A percentile compares a stretch with the other conserved stretches of the same genome.
These are phyloP conservation scores for Microcera coccophila DNA, from an alignment of 2,329 filamentous ascomycete species.

Conservation along the genomic window DNA sequence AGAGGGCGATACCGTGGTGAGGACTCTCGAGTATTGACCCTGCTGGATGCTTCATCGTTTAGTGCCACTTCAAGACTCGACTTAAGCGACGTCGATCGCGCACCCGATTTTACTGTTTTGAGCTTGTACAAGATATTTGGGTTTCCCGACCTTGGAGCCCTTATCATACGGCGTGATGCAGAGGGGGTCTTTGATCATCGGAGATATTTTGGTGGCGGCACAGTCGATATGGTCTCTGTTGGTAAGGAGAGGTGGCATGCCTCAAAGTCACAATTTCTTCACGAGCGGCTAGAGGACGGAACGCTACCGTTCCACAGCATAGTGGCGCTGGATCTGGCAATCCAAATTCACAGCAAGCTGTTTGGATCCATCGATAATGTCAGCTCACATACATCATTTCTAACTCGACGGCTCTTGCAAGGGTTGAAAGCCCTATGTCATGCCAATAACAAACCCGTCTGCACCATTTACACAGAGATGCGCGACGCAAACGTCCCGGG, in stretches of 20 bases:
- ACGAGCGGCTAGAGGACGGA: constrained; percentile 85
- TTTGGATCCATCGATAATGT: constrained; percentile 69
- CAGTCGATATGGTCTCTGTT: constrained; percentile 82
- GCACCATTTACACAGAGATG: constrained; percentile 56
- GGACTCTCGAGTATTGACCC: constrained; percentile 51
- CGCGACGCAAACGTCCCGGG: constrained; percentile 28
- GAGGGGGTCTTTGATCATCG: constrained; percentile 60
- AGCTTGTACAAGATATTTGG: constrained; percentile 99
- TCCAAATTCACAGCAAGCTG: constrained; percentile 63
- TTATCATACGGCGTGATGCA: constrained; percentile 74
- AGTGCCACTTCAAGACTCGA: constrained; percentile 74
- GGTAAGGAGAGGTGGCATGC: constrained; percentile 80
- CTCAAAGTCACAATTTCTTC: constrained; percentile 65
- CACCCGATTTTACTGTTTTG: constrained; percentile 80
- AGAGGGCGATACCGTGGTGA: constrained; percentile 28
- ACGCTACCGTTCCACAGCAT: constrained; percentile 90
- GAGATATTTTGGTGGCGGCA: constrained; percentile 89
- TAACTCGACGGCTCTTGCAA: constrained; percentile 57
- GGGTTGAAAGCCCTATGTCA: constrained; percentile 62
- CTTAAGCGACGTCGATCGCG: constrained; percentile 54
- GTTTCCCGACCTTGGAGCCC: constrained; percentile 82
- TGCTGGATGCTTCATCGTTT: constrained; percentile 81
- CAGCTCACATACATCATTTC: constrained; percentile 64
- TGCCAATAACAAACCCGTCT: constrained; percentile 62
- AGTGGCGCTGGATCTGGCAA: constrained; percentile 71